Evolutionary conservation across 768 basidiomycete species (phyloP).

Genomic region (Tephrocybe sp.): DNA sequence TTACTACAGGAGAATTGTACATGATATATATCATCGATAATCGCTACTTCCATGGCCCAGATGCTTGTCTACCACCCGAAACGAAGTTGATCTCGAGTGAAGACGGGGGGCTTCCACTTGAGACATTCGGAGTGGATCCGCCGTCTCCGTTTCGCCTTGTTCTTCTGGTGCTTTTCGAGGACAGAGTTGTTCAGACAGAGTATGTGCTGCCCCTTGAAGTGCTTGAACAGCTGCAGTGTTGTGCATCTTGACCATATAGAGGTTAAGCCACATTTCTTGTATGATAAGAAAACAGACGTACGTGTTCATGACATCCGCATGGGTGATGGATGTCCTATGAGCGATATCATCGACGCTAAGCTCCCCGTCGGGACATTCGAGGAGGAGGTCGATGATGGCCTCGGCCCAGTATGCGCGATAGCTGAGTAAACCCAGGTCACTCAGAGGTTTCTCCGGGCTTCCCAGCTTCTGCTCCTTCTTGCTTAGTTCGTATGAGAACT

Average conservation of each 20-base stretch:
- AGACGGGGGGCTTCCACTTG: constrained; percentile 94
- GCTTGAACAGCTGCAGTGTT: constrained; percentile 92
- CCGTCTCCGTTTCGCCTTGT: constrained; percentile 72
- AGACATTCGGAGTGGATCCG: constrained; percentile 79
- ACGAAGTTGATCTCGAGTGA: constrained; percentile 85
- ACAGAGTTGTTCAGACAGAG: constrained; percentile 90
- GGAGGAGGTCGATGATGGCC: constrained; percentile 87
- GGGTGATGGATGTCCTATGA: constrained; percentile 91
- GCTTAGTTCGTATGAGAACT: constrained; percentile 97
- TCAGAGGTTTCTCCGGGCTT: constrained; percentile 96
- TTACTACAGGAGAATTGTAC: constrained; percentile 14
- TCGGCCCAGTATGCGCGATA: constrained; percentile 99
- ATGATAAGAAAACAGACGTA: constrained; percentile 42
- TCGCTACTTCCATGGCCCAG: not conserved
- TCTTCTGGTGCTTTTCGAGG: constrained; percentile 87
- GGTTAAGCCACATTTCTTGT: not conserved
- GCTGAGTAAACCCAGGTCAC: constrained; percentile 87
- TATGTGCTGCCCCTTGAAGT: constrained; percentile 93
- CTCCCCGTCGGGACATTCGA: constrained; percentile 72
- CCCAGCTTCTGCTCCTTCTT: constrained; percentile 96
- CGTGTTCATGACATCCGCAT: constrained; percentile 98
- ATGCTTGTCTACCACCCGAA: constrained; percentile 55
- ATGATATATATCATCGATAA: constrained; percentile 10
- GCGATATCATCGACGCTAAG: constrained; percentile 97
- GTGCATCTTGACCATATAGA: constrained; percentile 69